These are phyloP conservation scores for Thecaphora thlaspeos DNA, from an alignment of 1,284 basidiomycete species.

Conservation along the genomic window DNA sequence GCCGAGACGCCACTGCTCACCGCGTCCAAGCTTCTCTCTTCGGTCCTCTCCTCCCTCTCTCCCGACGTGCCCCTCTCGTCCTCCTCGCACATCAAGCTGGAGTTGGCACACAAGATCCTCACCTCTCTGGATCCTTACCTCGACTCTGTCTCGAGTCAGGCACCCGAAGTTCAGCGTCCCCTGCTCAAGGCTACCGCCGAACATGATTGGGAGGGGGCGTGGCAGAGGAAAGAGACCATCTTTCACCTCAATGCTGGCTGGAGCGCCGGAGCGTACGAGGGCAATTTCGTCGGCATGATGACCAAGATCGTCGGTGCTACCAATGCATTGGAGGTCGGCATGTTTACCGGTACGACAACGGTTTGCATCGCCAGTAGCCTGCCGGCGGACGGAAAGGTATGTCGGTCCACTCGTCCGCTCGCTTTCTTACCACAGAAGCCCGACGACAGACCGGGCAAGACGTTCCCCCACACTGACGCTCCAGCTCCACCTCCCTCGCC, in stretches of 20 bases:
- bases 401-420: too few species aligned
- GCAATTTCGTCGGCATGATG: slow-evolving; percentile 37
- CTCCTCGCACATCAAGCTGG: slow-evolving; percentile 9
- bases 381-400: slow-evolving; percentile 23
- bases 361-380: slow-evolving; percentile 38
- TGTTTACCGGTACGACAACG: slow-evolving; percentile 49
- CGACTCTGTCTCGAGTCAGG: slow-evolving; percentile 22
- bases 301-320: slow-evolving; percentile 28
- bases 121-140: slow-evolving; percentile 35
- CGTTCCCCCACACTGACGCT: too few species aligned
- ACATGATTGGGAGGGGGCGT: slow-evolving; percentile 39
- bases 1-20: slow-evolving; percentile 30
- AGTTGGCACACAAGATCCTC: slow-evolving; percentile 26
- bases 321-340: slow-evolving; percentile 45
- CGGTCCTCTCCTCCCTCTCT: slow-evolving; percentile 5
- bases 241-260: slow-evolving; percentile 29
- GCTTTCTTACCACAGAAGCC: too few species aligned
- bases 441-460: too few species aligned
- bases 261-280: slow-evolving; percentile 43
- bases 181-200: slow-evolving; percentile 35
- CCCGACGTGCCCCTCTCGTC: slow-evolving; percentile 3
- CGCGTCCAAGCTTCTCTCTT: slow-evolving; percentile 18
- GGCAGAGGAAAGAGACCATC: slow-evolving; percentile 14
- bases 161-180: slow-evolving; percentile 17
- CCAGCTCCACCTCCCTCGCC: too few species aligned